Conservation (phyloP, 352 stramenopile species). For the Phytopythium litorale region DNA sequence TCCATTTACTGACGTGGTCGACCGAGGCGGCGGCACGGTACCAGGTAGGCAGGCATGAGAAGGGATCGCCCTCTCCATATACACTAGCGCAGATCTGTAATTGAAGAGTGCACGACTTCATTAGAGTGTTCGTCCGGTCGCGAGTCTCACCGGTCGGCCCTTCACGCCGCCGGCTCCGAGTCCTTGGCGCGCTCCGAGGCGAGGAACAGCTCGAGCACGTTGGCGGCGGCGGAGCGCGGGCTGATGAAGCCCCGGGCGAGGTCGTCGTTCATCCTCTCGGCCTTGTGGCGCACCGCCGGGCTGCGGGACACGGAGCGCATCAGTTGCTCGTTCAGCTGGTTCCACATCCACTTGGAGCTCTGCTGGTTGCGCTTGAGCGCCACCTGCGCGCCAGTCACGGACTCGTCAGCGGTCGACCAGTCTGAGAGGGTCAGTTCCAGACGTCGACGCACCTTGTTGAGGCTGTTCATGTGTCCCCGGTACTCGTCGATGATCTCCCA, state of each 20-base stretch:
- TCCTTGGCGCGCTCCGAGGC: constrained; percentile 32
- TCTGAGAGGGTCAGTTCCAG: not conserved
- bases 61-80: constrained; percentile 1
- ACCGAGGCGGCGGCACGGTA: not conserved
- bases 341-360: constrained; percentile 83
- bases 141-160: not conserved
- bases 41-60: constrained; percentile 7
- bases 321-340: constrained; percentile 72
- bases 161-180: constrained; percentile 1
- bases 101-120: not conserved
- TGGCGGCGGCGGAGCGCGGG: constrained; percentile 50
- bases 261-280: constrained; percentile 56
- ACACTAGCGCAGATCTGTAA: constrained; percentile 5
- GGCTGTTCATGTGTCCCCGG: constrained; percentile 43
- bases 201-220: constrained; percentile 61
- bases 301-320: constrained; percentile 57
- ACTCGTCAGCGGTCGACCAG: not conserved
- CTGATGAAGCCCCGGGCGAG: constrained; percentile 63
- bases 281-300: constrained; percentile 36
- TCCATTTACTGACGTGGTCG: constrained; percentile 34
- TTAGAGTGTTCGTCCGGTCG: not conserved
- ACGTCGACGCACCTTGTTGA: constrained; percentile 41
- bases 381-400: constrained; percentile 24
- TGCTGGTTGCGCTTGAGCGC: constrained; percentile 62
- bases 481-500: constrained; percentile 66